Base-by-base conservation (phyloP, 1,284 basidiomycete species). In the Malassezia sympodialis region DNA sequence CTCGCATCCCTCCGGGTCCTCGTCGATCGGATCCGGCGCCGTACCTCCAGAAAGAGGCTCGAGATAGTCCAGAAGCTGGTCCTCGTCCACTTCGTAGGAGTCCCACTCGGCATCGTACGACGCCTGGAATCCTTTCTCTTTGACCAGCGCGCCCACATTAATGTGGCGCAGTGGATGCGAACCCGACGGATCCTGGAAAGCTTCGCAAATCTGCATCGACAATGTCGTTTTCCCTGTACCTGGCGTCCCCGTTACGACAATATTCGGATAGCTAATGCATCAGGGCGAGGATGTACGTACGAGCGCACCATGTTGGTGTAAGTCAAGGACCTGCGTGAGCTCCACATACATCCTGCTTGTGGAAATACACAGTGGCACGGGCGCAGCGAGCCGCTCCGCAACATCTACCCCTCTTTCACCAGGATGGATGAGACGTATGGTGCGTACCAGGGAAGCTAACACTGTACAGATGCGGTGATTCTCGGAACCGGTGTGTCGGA, bases 71-170 rank as follows among this genome's bases (percentile, higher is more conserved):
- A 73, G 32, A 6, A 73, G 53, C 19, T 58, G 57, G 26, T 98
- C 94, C 75, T 99, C 94, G 73, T 98, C 90, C 3, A 96, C 87
- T 3, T 84, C 86, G 76, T 88, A 94, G 53, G 83, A 85, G 73
- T 93, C 84, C 93, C 93, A 96, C 74, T 94, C 88, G 31, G 90
- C 82, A 72, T 96, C 87, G 73, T 82, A 96, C 0, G 85, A 83
- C 62, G 87, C 83, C 72, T 91, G 86, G 21, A 94, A 81, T 0
- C 79, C 81, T 55, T 85, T 82, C 65, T 86, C 82, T 77, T 94
- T 96, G 57, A 96, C 87, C 63, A 86, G 79, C 46, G 93, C 85
- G 31, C 90, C 86, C 37, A 98, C 82, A 69, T 96, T 93, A 73
- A 98, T 81, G 74, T 94, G 86, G 3, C 68, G 65, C 14, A 74